Evolutionary conservation across 2,329 filamentous ascomycete genomes (phyloP).

Genomic region (Claviceps africana): DNA sequence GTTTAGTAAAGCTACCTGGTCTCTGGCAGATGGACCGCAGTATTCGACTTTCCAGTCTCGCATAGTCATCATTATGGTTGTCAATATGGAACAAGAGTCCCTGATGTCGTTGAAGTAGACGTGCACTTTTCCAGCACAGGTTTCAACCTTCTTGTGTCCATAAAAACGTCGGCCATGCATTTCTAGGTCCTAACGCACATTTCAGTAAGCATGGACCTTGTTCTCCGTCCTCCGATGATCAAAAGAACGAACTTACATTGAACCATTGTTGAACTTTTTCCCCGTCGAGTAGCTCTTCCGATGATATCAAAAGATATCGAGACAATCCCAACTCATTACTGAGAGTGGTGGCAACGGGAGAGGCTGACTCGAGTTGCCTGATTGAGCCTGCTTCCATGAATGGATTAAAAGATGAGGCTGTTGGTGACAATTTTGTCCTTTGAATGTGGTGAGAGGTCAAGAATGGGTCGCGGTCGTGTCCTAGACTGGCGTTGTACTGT

Average conservation of each 20-base stretch:
- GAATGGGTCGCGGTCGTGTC: conserved; percentile 40
- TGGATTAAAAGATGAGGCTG: conserved; percentile 48
- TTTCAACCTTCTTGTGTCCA: conserved; percentile 24
- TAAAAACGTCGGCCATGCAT: conserved; percentile 19
- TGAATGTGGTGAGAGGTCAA: conserved; percentile 23
- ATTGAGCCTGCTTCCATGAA: conserved; percentile 9
- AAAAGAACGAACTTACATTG: conserved; percentile 22
- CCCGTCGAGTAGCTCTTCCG: conserved; percentile 15
- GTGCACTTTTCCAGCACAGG: conserved; percentile 29
- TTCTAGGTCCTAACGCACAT: conserved; percentile 23
- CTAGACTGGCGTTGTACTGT: conserved; percentile 12
- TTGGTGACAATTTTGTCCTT: conserved; percentile 43
- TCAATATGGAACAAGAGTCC: conserved; percentile 38
- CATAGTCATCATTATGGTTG: conserved; percentile 28
- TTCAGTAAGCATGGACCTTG: background rate
- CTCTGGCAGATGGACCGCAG: conserved; percentile 5
- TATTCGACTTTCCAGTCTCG: conserved; percentile 29
- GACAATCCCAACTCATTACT: conserved; percentile 33
- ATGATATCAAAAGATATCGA: conserved; percentile 29
- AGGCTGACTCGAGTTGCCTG: conserved; percentile 10
- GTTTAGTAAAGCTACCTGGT: background rate
- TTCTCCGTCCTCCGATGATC: background rate
- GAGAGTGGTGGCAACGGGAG: conserved; percentile 21
- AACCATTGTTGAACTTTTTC: conserved; percentile 30
- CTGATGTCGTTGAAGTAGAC: conserved; percentile 46